Conservation (phyloP, 192 early-diverging fungal genomes). For the Backusella australiensis region DNA sequence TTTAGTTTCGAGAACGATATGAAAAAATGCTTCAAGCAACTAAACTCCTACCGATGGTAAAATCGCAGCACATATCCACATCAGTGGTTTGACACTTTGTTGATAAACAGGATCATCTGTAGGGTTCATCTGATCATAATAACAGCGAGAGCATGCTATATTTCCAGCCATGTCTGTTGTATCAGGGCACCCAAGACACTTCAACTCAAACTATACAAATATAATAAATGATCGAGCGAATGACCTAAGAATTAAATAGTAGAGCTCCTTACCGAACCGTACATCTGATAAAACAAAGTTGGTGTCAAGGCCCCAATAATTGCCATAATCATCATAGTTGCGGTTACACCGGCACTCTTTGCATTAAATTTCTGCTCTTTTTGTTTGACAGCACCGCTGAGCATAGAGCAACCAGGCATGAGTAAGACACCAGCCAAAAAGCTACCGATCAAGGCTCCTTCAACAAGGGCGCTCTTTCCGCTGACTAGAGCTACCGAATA, state of each 20-base stretch:
- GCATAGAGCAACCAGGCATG: constrained; percentile 94
- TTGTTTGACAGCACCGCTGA: constrained; percentile 83
- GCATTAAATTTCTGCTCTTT: constrained; percentile 96
- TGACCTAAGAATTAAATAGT: not conserved
- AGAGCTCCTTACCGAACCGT: constrained; percentile 58
- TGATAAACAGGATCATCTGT: constrained; percentile 79
- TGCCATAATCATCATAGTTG: constrained; percentile 92
- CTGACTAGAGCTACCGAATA: constrained; percentile 87
- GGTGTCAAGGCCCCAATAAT: constrained; percentile 92
- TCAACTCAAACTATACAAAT: constrained; percentile 49
- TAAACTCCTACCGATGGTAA: constrained; percentile 47
- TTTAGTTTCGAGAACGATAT: not conserved
- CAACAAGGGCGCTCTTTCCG: constrained; percentile 84
- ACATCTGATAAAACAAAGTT: constrained; percentile 93
- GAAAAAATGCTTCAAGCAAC: not conserved
- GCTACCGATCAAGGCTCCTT: constrained; percentile 91
- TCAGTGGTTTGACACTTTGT: constrained; percentile 73
- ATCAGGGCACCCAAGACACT: constrained; percentile 52
- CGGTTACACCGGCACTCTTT: constrained; percentile 91
- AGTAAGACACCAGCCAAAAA: constrained; percentile 85
- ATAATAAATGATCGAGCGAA: not conserved
- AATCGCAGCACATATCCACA: constrained; percentile 81
- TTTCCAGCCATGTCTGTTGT: not conserved
- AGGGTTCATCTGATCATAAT: constrained; percentile 60
- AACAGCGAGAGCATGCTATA: constrained; percentile 58